phyloP scores from a whole-genome alignment of 495 filamentous ascomycete species.

The Xanthoparmelia taractica region DNA sequence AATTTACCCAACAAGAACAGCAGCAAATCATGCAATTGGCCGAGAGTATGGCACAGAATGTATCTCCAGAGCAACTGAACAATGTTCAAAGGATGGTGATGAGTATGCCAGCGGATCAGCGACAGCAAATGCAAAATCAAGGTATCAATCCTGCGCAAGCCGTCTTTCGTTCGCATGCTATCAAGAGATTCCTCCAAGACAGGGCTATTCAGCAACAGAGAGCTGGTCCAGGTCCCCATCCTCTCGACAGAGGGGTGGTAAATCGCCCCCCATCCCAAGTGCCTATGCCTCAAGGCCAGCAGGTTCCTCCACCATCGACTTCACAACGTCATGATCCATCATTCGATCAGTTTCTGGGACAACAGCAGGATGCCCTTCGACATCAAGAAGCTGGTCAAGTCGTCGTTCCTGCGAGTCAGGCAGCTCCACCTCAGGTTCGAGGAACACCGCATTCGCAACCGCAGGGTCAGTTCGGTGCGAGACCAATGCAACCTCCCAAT shows the following conservation, averaged over 20 bases:
- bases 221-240: slow-evolving; percentile 14
- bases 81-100: slow-evolving; percentile 29
- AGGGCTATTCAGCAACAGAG: slow-evolving; percentile 13
- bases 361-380: slow-evolving; percentile 55
- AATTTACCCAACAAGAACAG: slow-evolving; percentile 36
- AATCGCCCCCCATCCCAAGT: slow-evolving; percentile 20
- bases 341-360: slow-evolving; percentile 51
- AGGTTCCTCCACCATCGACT: slow-evolving; percentile 1
- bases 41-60: slow-evolving; percentile 5
- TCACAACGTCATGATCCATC: slow-evolving; percentile 40
- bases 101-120: slow-evolving; percentile 42
- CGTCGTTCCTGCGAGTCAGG: slow-evolving; percentile 55
- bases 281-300: slow-evolving; percentile 16
- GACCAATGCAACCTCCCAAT: slow-evolving; percentile 36
- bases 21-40: slow-evolving; percentile 36
- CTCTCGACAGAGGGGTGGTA: background rate
- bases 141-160: slow-evolving; percentile 9
- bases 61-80: background rate
- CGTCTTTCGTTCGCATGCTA: slow-evolving; percentile 3
- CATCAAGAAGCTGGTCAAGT: slow-evolving; percentile 58
- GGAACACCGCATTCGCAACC: slow-evolving; percentile 29
- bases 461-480: slow-evolving; percentile 24
- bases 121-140: slow-evolving; percentile 26
- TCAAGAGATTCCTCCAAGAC: slow-evolving; percentile 1
- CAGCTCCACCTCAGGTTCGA: slow-evolving; percentile 41